Percentiles rank a stretch among this genome's conserved stretches.
Conservation (phyloP, 768 basidiomycete genomes). For the Boletus sensibilis region DNA sequence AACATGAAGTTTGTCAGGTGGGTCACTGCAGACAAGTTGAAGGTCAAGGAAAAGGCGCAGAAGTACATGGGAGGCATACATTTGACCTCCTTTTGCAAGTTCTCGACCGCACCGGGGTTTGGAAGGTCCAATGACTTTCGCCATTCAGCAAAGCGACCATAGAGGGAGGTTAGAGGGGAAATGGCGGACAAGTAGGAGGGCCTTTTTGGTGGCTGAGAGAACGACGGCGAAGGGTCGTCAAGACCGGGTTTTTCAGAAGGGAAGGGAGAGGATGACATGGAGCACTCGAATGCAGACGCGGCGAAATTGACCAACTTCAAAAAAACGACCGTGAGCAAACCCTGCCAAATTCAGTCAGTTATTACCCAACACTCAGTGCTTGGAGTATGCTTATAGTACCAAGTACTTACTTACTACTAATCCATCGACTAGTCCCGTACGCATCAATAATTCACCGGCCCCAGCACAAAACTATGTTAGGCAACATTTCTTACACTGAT, state of each 20-base stretch:
- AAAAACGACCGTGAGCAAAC: conserved; percentile 34
- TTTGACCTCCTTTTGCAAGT: conserved; percentile 90
- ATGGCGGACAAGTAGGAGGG: conserved; percentile 35
- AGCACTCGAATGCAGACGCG: conserved; percentile 17
- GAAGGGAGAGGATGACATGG: conserved; percentile 47
- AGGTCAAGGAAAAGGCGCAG: not conserved
- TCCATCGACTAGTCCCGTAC: too few relatives aligned
- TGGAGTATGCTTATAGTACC: too few relatives aligned
- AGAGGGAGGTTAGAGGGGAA: conserved; percentile 63
- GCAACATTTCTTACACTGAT: too few relatives aligned
- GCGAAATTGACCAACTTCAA: conserved; percentile 31
- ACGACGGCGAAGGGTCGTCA: conserved; percentile 37
- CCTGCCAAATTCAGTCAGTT: conserved; percentile 13
- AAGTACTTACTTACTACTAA: too few relatives aligned
- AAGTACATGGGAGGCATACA: conserved; percentile 43
- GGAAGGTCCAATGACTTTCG: conserved; percentile 77
- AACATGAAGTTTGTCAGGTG: conserved; percentile 94
- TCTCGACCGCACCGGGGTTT: conserved; percentile 92
- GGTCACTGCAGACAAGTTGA: conserved; percentile 54
- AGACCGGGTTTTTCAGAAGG: conserved; percentile 42
- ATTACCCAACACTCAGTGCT: not conserved
- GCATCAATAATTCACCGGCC: too few relatives aligned
- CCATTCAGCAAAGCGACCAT: conserved; percentile 77
- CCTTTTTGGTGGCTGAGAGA: conserved; percentile 37
- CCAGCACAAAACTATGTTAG: too few relatives aligned